Conservation (phyloP, 129 eudicot genomes). For the Flaveria brownii region DNA sequence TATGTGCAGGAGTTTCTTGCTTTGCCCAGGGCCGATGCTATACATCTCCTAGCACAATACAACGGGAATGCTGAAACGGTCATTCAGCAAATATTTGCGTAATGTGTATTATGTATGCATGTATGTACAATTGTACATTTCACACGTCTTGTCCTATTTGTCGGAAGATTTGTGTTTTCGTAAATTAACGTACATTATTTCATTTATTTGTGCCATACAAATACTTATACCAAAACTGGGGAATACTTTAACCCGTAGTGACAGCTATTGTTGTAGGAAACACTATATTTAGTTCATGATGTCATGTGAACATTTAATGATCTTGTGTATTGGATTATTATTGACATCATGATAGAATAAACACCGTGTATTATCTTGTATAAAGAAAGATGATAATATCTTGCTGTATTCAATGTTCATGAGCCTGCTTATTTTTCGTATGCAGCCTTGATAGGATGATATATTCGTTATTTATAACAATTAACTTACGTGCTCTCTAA, state of each 20-base stretch:
- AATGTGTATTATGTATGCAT: conserved; percentile 27
- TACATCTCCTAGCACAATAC: conserved; percentile 86
- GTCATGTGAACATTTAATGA: not conserved
- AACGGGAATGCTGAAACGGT: conserved; percentile 91
- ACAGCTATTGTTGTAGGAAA: not conserved
- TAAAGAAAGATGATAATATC: too few relatives aligned
- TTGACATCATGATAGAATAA: not conserved
- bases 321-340: not conserved
- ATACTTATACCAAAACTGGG: conserved; percentile 3
- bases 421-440: too few relatives aligned
- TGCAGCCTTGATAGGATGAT: too few relatives aligned
- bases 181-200: conserved; percentile 31
- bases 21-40: conserved; percentile 94
- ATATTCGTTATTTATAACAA: too few relatives aligned
- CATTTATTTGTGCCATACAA: conserved; percentile 33
- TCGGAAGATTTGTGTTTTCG: not conserved
- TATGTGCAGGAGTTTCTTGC: conserved; percentile 92
- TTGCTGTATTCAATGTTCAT: too few relatives aligned
- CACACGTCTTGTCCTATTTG: conserved; percentile 6
- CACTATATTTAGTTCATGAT: not conserved
- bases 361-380: not conserved
- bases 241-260: not conserved
- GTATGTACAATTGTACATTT: conserved; percentile 21
- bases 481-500: too few relatives aligned
- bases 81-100: conserved; percentile 88